Conservation (phyloP, 495 filamentous ascomycete species). For the Acidomyces sp. region DNA sequence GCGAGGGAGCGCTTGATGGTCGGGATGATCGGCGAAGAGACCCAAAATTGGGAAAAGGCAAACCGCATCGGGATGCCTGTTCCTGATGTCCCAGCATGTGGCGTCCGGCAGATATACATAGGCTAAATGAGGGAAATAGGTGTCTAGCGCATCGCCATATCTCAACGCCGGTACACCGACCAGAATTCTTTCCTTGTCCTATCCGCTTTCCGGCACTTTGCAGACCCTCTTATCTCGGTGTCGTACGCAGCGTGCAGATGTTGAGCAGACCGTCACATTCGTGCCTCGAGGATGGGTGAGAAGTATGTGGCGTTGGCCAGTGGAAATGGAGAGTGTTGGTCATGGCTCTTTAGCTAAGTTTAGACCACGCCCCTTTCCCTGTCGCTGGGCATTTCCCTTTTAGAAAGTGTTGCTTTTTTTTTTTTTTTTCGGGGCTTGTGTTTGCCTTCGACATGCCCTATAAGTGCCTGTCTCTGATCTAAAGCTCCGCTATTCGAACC, state of each 20-base stretch:
- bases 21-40: not conserved
- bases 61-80: not conserved
- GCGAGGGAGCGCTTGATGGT: not conserved
- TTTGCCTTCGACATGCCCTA: not conserved
- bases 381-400: not conserved
- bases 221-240: not conserved
- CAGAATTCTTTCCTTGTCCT: not conserved
- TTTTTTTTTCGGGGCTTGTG: not conserved
- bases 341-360: not conserved
- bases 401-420: not conserved
- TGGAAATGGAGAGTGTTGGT: not conserved
- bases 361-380: too few relatives aligned
- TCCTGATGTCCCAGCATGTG: not conserved
- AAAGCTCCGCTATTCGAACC: not conserved
- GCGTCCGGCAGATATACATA: not conserved
- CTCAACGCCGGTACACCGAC: not conserved
- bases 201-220: not conserved
- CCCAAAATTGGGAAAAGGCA: not conserved
- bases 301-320: too few relatives aligned
- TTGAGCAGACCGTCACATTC: too few relatives aligned
- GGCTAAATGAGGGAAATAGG: not conserved
- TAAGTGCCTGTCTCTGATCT: not conserved
- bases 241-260: not conserved
- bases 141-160: not conserved
- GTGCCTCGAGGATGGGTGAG: too few relatives aligned